These are phyloP conservation scores for Neofusicoccum sp. DNA, from an alignment of 2,329 filamentous ascomycete genomes.

Conservation along the genomic window DNA sequence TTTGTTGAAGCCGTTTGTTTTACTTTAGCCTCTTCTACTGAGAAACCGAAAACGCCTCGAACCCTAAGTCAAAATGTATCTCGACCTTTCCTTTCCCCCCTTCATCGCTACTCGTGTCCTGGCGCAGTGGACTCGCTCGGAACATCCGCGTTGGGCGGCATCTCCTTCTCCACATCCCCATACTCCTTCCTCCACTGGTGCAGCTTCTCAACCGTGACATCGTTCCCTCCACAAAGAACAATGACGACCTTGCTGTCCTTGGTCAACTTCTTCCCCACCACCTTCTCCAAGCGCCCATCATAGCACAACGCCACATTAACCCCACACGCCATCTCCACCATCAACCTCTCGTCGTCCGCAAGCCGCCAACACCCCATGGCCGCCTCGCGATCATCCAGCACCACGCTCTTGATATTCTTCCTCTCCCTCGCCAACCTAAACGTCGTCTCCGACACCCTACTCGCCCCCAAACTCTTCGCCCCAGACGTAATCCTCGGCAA, in stretches of 20 bases:
- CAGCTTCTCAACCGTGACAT: conserved; percentile 61
- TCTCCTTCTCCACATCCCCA: conserved; percentile 34
- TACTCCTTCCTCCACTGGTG: conserved; percentile 77
- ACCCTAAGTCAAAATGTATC: neutral
- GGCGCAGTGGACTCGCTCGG: conserved; percentile 13
- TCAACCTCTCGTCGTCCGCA: conserved; percentile 74
- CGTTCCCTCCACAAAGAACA: conserved; percentile 72
- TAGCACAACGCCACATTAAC: conserved; percentile 64
- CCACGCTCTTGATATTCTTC: conserved; percentile 57
- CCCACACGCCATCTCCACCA: conserved; percentile 84
- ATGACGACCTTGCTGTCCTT: conserved; percentile 79
- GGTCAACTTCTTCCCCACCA: conserved; percentile 88
- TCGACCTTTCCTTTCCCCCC: neutral
- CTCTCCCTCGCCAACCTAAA: conserved; percentile 60
- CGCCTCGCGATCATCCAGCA: conserved; percentile 74
- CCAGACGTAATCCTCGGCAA: conserved; percentile 71
- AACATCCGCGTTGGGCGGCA: conserved; percentile 6
- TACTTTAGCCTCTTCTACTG: neutral
- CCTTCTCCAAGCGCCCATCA: conserved; percentile 59
- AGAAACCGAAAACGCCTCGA: neutral
- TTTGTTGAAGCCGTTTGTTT: neutral
- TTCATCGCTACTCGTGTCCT: neutral
- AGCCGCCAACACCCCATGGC: conserved; percentile 73
- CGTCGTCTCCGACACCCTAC: conserved; percentile 61
- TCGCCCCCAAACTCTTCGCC: conserved; percentile 72